These are phyloP conservation scores for Pseudonitzschia delicatissima DNA, from an alignment of 108 stramenopile genomes.

Conservation along the genomic window DNA sequence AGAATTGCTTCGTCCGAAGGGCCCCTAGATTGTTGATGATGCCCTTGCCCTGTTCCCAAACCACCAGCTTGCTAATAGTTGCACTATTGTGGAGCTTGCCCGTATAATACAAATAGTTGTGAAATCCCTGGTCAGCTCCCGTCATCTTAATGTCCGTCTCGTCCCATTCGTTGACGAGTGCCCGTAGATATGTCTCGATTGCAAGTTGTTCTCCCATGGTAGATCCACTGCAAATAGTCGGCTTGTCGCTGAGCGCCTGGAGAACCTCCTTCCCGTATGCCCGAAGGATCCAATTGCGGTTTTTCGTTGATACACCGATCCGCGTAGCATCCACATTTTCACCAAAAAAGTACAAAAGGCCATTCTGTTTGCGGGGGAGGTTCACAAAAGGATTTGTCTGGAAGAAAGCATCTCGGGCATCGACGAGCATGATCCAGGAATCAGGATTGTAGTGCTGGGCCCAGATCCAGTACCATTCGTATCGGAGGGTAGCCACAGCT, in stretches of 20 bases:
- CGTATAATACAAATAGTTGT: conserved; percentile 78
- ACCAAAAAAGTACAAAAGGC: conserved; percentile 72
- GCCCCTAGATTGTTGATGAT: conserved; percentile 83
- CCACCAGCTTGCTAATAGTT: conserved; percentile 55
- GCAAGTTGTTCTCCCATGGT: conserved; percentile 84
- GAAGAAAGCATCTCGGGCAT: conserved; percentile 81
- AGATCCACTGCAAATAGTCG: conserved; percentile 75
- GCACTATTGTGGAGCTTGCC: conserved; percentile 46
- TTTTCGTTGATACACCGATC: conserved; percentile 62
- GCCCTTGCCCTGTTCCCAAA: conserved; percentile 80
- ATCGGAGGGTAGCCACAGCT: conserved; percentile 77
- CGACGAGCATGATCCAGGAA: conserved; percentile 77
- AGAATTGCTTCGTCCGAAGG: conserved; percentile 55
- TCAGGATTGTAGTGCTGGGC: conserved; percentile 56
- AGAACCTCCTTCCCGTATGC: conserved; percentile 51
- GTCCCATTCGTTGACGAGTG: conserved; percentile 79
- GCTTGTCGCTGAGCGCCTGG: conserved; percentile 46
- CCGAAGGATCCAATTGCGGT: conserved; percentile 56
- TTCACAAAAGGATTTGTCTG: conserved; percentile 65
- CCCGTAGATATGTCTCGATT: conserved; percentile 78
- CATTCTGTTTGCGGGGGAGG: conserved; percentile 35
- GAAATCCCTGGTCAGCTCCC: conserved; percentile 86
- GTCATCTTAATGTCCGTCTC: conserved; percentile 61
- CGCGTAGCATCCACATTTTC: conserved; percentile 76
- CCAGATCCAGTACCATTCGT: conserved; percentile 91